A percentile compares a stretch with the other conserved stretches of the same genome.
These are phyloP conservation scores for Talaromyces sp. DNA, from an alignment of 2,329 filamentous ascomycete genomes.

Conservation along the genomic window DNA sequence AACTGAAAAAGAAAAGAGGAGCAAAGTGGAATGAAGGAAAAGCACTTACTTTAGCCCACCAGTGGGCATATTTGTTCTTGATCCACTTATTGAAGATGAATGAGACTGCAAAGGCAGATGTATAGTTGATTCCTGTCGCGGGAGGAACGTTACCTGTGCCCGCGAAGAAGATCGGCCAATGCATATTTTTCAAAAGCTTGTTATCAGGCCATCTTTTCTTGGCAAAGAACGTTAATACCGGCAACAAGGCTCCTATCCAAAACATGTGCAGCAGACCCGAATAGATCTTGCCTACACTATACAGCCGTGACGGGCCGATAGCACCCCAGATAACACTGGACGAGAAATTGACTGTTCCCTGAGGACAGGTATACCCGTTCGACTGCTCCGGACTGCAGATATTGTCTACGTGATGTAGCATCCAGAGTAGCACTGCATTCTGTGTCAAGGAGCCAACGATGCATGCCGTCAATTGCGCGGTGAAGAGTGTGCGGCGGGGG, in stretches of 20 bases:
- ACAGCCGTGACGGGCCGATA: conserved; percentile 46
- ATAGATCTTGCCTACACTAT: conserved; percentile 44
- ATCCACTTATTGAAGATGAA: conserved; percentile 31
- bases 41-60: conserved; percentile 19
- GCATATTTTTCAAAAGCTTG: conserved; percentile 18
- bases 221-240: conserved; percentile 46
- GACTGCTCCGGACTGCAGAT: conserved; percentile 38
- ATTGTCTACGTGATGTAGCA: conserved; percentile 28
- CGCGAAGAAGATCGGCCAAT: conserved; percentile 25
- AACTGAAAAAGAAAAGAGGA: neutral
- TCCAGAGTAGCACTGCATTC: conserved; percentile 33
- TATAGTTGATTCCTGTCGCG: conserved; percentile 24
- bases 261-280: conserved; percentile 45
- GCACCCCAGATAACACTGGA: conserved; percentile 46
- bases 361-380: conserved; percentile 46
- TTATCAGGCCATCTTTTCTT: conserved; percentile 56
- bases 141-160: conserved; percentile 25
- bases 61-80: conserved; percentile 15
- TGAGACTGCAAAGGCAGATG: conserved; percentile 24
- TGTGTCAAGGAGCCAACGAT: conserved; percentile 43
- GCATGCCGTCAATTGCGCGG: conserved; percentile 44
- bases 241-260: conserved; percentile 44
- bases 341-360: conserved; percentile 42
- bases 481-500: conserved; percentile 43
- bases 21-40: no score